phyloP scores from a whole-genome alignment of 75 land plant species.

The Ceratopteris richardii region DNA sequence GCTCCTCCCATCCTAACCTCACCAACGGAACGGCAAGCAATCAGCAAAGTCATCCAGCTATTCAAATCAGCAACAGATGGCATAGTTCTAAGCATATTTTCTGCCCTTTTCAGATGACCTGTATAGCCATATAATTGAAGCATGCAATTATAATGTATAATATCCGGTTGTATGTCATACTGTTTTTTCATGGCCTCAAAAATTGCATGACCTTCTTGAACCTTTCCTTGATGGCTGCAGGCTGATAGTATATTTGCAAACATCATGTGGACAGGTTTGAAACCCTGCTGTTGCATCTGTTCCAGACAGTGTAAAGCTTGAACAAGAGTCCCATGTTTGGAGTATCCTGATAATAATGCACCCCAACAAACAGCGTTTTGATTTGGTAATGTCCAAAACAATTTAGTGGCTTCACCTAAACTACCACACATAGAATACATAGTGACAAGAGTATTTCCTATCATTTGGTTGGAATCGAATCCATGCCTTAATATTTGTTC shows the following conservation, averaged over 20 bases:
- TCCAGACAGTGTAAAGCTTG: slow-evolving; percentile 10
- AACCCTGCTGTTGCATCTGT: slow-evolving; percentile 4
- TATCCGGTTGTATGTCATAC: slow-evolving; percentile 11
- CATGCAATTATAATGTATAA: slow-evolving; percentile 25
- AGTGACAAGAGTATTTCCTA: slow-evolving; percentile 43
- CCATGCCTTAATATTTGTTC: slow-evolving; percentile 22
- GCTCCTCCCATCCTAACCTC: too few species aligned
- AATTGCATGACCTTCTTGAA: slow-evolving; percentile 10
- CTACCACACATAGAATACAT: slow-evolving; percentile 41
- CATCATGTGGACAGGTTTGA: slow-evolving; percentile 14
- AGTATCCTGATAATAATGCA: slow-evolving; percentile 8
- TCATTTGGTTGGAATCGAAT: slow-evolving; percentile 22
- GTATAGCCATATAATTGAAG: slow-evolving; percentile 22
- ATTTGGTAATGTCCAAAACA: slow-evolving; percentile 34
- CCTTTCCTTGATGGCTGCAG: slow-evolving; percentile 21
- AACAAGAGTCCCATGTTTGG: slow-evolving; percentile 3
- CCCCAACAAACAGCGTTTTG: slow-evolving; percentile 48
- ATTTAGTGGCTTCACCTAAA: slow-evolving; percentile 22
- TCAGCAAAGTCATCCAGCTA: slow-evolving; percentile 20
- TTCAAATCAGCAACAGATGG: slow-evolving; percentile 13
- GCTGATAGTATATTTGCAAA: slow-evolving; percentile 20
- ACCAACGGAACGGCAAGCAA: slow-evolving; percentile 20
- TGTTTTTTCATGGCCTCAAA: slow-evolving; percentile 12
- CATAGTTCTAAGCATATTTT: slow-evolving; percentile 15
- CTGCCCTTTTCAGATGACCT: slow-evolving; percentile 22